A percentile compares a stretch with the other conserved stretches of the same genome.
Conservation (phyloP, 2,329 filamentous ascomycete genomes). For the Monilinia aucupariae region DNA sequence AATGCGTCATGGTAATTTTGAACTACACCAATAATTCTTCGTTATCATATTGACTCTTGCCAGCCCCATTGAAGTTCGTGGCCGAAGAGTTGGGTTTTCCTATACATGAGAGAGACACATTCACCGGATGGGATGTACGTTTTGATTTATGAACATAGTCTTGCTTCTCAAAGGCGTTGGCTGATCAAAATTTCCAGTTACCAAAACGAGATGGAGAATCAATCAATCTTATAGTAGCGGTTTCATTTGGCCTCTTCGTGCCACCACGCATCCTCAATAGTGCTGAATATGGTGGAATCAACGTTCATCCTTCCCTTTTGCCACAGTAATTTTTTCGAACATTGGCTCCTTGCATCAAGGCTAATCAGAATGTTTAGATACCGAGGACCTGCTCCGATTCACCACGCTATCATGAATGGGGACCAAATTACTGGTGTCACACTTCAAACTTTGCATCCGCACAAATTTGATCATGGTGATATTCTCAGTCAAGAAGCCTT, state of each 20-base stretch:
- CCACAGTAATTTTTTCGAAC: conserved; percentile 56
- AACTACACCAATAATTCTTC: neutral
- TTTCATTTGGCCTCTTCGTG: conserved; percentile 90
- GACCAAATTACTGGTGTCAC: conserved; percentile 65
- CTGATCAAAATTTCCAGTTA: conserved; percentile 40
- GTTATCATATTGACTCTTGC: conserved; percentile 11
- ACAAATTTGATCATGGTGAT: conserved; percentile 70
- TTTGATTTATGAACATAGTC: neutral
- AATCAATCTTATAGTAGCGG: conserved; percentile 79
- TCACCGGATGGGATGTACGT: conserved; percentile 71
- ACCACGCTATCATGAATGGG: conserved; percentile 69
- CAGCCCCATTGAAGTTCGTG: conserved; percentile 67
- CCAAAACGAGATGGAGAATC: conserved; percentile 42
- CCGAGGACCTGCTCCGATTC: conserved; percentile 78
- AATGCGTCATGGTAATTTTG: conserved; percentile 29
- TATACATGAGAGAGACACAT: conserved; percentile 73
- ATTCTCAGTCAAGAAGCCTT: conserved; percentile 67
- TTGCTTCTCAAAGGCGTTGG: neutral
- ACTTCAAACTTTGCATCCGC: conserved; percentile 77
- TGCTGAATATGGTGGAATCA: conserved; percentile 79
- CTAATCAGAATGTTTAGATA: conserved; percentile 46
- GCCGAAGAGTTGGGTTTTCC: conserved; percentile 59
- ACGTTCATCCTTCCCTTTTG: conserved; percentile 87
- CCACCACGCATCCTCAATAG: conserved; percentile 66
- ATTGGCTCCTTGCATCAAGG: neutral